These are phyloP conservation scores for Aspergillus viridinutans DNA, from an alignment of 2,329 filamentous ascomycete genomes.

Conservation along the genomic window DNA sequence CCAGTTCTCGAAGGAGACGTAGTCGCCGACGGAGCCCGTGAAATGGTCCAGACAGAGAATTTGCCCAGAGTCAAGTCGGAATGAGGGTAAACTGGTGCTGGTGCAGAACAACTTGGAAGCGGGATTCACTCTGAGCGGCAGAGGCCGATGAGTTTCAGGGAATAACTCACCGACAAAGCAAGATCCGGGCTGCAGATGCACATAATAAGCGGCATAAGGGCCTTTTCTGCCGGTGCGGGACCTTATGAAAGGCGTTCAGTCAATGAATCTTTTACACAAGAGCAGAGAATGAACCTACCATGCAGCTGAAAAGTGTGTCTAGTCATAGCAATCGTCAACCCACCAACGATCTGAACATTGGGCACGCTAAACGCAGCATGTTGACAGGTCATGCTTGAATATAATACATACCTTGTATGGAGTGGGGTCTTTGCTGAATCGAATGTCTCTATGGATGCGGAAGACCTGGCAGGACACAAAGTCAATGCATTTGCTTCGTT, in stretches of 20 bases:
- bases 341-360: background rate
- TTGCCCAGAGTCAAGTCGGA: background rate
- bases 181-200: conserved; percentile 69
- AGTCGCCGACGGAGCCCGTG: background rate
- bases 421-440: conserved; percentile 78
- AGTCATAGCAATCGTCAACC: conserved; percentile 20
- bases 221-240: conserved; percentile 84
- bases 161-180: conserved; percentile 65
- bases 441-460: conserved; percentile 80
- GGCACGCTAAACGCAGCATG: conserved; percentile 1
- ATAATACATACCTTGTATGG: conserved; percentile 70
- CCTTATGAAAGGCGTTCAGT: conserved; percentile 37
- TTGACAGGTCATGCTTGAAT: background rate
- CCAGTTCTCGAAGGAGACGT: background rate
- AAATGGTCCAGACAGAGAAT: background rate
- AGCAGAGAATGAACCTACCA: conserved; percentile 50
- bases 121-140: background rate
- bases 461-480: conserved; percentile 53
- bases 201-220: conserved; percentile 82
- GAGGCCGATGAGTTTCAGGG: background rate
- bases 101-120: background rate
- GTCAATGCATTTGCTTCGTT: conserved; percentile 10
- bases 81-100: background rate
- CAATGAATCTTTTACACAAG: conserved; percentile 2
- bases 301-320: conserved; percentile 78